Base-by-base conservation (phyloP, 495 filamentous ascomycete species). In the Lindgomyces ingoldianus region DNA sequence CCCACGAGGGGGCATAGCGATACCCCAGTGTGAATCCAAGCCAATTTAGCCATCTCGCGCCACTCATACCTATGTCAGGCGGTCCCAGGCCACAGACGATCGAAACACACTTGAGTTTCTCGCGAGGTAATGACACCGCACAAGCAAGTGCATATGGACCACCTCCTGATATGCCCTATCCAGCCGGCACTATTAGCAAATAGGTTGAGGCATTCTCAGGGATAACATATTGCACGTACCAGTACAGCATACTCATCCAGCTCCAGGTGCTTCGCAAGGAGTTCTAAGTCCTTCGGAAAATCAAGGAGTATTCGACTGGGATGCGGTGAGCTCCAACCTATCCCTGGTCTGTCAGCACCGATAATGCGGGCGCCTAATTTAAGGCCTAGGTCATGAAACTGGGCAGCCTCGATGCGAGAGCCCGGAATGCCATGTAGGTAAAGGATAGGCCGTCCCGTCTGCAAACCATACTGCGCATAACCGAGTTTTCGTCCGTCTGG, bases 21-120 rank as follows among this genome's bases (percentile, higher is more conserved):
- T 41, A 67, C 21, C 68, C 66, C 14, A 45, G 54, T 6, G 63
- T 58, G 30, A 67, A 73, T n/a, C 62, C 70, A 24, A 71, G 8
- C 60, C 73, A 67, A 29, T 64, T 54, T 26, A 22, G 14, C 10
- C 42, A 18, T 53, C 57, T 59, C 41, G 67, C 65, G 30, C 61
- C 60, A 11, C 55, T 54, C 42, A 68, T 67, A 22, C 63, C 64
- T 10, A 73, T 71, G 30, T 74, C 74, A 52, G 68, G 68, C 27
- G 74, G 62, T 11, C 61, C 68, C 22, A 75, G 26, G n/a, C 72
- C 74, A 26, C 69, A 70, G n/a, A 73, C 58, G 52, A 75, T 50
- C 2, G 70, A 63, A 6, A 71, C 62, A 29, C 46, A 24, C 9
- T 48, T 58, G 18, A 70, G 64, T 29, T 70, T 64, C 36, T 50